phyloP scores from a whole-genome alignment of 2,329 filamentous ascomycete genomes.

The Sclerotinia sclerotiorum region DNA sequence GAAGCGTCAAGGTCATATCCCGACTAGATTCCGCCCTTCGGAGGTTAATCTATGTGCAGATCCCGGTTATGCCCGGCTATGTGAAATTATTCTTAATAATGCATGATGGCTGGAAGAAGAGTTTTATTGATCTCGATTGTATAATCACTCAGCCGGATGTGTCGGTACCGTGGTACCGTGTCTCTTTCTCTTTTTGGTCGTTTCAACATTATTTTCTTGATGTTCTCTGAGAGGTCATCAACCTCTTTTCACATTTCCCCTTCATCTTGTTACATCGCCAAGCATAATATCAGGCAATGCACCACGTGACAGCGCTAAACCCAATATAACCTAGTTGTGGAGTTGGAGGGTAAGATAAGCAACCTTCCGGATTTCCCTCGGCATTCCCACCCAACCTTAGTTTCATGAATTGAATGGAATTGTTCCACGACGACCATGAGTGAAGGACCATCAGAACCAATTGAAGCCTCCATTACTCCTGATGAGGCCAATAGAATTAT shows the following conservation, averaged over 20 bases:
- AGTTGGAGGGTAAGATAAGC: slow-evolving; percentile 15
- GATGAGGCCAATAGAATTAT: slow-evolving; percentile 69
- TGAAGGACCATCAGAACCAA: slow-evolving; percentile 29
- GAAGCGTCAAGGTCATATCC: slow-evolving; percentile 5
- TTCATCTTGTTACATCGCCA: slow-evolving; percentile 2
- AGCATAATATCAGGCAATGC: background rate
- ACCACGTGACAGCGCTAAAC: slow-evolving; percentile 16
- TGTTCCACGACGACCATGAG: slow-evolving; percentile 28
- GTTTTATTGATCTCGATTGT: background rate
- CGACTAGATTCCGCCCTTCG: slow-evolving; percentile 1
- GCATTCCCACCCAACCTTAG: background rate
- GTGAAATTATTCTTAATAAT: slow-evolving; percentile 1
- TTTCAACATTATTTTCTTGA: background rate
- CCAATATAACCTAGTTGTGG: slow-evolving; percentile 5
- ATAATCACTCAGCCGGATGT: background rate
- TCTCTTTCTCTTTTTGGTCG: background rate
- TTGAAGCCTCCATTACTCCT: slow-evolving; percentile 39
- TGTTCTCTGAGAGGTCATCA: background rate
- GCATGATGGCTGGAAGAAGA: background rate
- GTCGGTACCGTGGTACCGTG: background rate
- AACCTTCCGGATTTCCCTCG: slow-evolving; percentile 23
- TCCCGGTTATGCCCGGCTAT: background rate
- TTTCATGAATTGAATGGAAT: slow-evolving; percentile 20
- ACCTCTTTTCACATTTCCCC: background rate
- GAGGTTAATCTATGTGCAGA: background rate